These are phyloP conservation scores for Ogataea dorogensis DNA, from an alignment of 805 yeast species.

Conservation along the genomic window DNA sequence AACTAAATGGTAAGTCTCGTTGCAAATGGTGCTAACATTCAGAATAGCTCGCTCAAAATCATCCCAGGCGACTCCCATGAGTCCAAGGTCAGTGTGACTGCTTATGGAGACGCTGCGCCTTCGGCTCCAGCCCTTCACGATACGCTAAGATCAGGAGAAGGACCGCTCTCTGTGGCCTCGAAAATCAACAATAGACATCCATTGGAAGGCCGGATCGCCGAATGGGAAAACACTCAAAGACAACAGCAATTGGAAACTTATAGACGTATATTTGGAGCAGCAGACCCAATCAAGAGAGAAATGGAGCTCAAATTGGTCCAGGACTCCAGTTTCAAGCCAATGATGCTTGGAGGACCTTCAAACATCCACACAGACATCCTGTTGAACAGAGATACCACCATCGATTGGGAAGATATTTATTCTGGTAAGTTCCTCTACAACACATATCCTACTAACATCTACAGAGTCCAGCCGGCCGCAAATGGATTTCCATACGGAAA, in stretches of 20 bases:
- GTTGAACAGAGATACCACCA: slow-evolving; percentile 66
- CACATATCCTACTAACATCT: slow-evolving; percentile 7
- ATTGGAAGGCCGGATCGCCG: slow-evolving; percentile 65
- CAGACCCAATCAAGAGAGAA: slow-evolving; percentile 86
- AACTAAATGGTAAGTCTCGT: background rate
- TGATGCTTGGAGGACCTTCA: slow-evolving; percentile 54
- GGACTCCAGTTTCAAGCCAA: slow-evolving; percentile 67
- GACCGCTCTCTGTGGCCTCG: slow-evolving; percentile 58
- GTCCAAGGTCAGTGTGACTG: slow-evolving; percentile 48
- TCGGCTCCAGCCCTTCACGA: slow-evolving; percentile 74
- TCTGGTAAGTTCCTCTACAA: slow-evolving; percentile 36
- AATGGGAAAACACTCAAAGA: slow-evolving; percentile 80
- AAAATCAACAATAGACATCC: slow-evolving; percentile 82
- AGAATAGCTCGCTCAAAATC: slow-evolving; percentile 45
- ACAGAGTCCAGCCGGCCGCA: slow-evolving; percentile 40
- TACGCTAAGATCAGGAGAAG: slow-evolving; percentile 61
- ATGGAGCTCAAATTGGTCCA: slow-evolving; percentile 84
- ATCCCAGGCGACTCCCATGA: slow-evolving; percentile 52
- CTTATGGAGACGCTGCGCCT: slow-evolving; percentile 54
- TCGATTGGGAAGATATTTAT: slow-evolving; percentile 96
- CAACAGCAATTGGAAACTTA: slow-evolving; percentile 71
- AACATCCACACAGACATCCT: slow-evolving; percentile 63
- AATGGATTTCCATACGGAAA: slow-evolving; percentile 65
- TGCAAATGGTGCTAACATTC: slow-evolving; percentile 12
- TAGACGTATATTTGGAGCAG: slow-evolving; percentile 85